A percentile compares a stretch with the other conserved stretches of the same genome.
Conservation (phyloP, 352 stramenopile species). For the Globisporangium uncinulatum region DNA sequence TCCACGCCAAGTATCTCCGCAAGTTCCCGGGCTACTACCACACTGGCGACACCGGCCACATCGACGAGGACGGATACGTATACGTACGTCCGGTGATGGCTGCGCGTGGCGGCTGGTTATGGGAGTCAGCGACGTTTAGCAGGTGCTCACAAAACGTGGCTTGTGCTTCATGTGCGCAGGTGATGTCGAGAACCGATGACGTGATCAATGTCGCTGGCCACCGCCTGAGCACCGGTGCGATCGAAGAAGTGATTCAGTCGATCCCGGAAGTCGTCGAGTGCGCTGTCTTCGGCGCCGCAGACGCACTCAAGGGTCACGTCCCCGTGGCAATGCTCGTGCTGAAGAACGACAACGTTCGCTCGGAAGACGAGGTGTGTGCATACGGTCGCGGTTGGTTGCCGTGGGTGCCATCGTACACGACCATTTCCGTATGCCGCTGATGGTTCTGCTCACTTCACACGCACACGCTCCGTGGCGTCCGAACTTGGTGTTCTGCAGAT, state of each 20-base stretch:
- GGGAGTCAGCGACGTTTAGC: not conserved
- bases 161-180: conserved; percentile 20
- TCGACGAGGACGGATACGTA: conserved; percentile 90
- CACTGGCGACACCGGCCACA: conserved; percentile 81
- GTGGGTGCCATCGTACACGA: not conserved
- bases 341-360: conserved; percentile 17
- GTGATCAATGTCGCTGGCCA: conserved; percentile 90
- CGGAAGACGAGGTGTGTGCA: conserved; percentile 17
- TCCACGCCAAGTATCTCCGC: conserved; percentile 75
- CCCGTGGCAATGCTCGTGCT: conserved; percentile 29
- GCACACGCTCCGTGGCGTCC: no score
- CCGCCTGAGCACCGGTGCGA: conserved; percentile 78
- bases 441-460: not conserved
- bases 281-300: conserved; percentile 44
- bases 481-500: conserved; percentile 6
- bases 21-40: conserved; percentile 87
- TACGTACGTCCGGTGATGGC: conserved; percentile 33
- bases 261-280: conserved; percentile 85
- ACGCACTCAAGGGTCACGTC: conserved; percentile 24
- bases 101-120: not conserved
- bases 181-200: conserved; percentile 90
- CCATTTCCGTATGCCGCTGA: not conserved
- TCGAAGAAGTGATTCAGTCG: conserved; percentile 86
- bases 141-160: not conserved
- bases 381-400: not conserved